Conservation (phyloP, 192 early-diverging fungal species). For the Gaertneriomyces semiglobifer region DNA sequence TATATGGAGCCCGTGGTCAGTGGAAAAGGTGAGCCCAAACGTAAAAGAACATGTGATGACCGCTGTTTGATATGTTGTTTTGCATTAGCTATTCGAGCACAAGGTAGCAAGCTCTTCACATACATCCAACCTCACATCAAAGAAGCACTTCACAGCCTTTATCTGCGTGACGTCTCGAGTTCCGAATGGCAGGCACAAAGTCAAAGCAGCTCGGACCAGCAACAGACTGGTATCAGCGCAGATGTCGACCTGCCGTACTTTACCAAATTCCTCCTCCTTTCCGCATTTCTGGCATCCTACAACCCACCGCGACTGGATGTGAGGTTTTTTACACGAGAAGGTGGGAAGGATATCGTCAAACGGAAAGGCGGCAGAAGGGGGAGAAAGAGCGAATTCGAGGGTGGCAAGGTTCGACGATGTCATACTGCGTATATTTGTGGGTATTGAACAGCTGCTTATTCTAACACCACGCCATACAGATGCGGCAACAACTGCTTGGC, state of each 20-base stretch:
- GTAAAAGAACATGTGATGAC: background rate
- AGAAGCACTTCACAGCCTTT: slow-evolving; percentile 78
- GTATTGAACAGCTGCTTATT: background rate
- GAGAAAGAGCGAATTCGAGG: slow-evolving; percentile 16
- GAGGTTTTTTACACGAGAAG: slow-evolving; percentile 74
- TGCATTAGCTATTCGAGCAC: slow-evolving; percentile 51
- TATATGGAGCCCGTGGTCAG: slow-evolving; percentile 82
- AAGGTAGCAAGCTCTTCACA: slow-evolving; percentile 72
- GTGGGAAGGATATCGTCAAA: slow-evolving; percentile 37
- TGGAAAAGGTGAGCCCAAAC: slow-evolving; percentile 54
- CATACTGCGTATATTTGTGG: background rate
- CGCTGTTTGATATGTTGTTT: background rate
- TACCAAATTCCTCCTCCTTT: slow-evolving; percentile 85
- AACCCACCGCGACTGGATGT: slow-evolving; percentile 84
- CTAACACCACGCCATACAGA: slow-evolving; percentile 23
- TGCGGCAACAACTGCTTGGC: slow-evolving; percentile 82
- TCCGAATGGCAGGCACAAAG: slow-evolving; percentile 63
- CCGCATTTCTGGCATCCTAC: slow-evolving; percentile 88
- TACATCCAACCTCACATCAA: slow-evolving; percentile 76
- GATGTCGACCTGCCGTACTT: slow-evolving; percentile 69
- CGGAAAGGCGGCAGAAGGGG: slow-evolving; percentile 14
- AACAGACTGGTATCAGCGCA: background rate
- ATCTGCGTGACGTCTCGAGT: slow-evolving; percentile 87
- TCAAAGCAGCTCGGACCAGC: background rate
- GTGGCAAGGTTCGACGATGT: slow-evolving; percentile 21